These are phyloP conservation scores for Neurospora africana DNA, from an alignment of 495 filamentous ascomycete species.

Conservation along the genomic window DNA sequence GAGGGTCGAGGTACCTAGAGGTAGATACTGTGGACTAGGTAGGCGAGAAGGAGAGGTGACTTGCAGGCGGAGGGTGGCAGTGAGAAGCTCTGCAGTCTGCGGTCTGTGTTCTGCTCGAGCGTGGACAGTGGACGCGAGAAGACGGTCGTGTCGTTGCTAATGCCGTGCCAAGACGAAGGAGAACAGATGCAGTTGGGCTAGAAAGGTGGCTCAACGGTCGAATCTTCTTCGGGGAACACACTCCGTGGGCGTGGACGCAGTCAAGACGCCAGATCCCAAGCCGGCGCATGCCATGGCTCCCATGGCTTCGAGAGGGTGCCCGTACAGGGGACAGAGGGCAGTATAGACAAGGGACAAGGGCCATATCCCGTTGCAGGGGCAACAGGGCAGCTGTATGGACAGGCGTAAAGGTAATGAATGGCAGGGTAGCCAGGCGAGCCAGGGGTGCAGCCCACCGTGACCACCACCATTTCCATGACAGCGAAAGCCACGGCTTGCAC, in stretches of 20 bases:
- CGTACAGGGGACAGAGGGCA: not conserved
- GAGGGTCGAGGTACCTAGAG: slow-evolving; percentile 4
- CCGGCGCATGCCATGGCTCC: not conserved
- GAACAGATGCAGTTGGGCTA: slow-evolving; percentile 7
- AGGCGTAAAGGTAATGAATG: not conserved
- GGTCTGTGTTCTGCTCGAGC: not conserved
- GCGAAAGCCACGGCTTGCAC: slow-evolving; percentile 17
- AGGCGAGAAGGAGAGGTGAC: slow-evolving; percentile 16
- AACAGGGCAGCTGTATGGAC: not conserved
- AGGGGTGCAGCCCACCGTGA: not conserved
- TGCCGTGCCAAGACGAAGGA: slow-evolving; percentile 13
- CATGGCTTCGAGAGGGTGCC: not conserved
- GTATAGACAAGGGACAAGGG: not conserved
- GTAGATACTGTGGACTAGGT: not conserved
- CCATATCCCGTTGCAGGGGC: not conserved
- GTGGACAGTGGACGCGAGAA: slow-evolving; percentile 9
- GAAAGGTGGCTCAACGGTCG: slow-evolving; percentile 17
- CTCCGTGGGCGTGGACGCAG: slow-evolving; percentile 10
- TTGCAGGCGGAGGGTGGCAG: slow-evolving; percentile 22
- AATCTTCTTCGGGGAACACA: slow-evolving; percentile 13
- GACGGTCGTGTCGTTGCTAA: not conserved
- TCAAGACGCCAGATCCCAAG: not conserved
- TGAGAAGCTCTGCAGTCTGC: slow-evolving; percentile 4
- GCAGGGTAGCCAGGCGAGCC: not conserved
- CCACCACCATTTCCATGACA: not conserved